A percentile compares a stretch with the other conserved stretches of the same genome.
Conservation (phyloP, 2,329 filamentous ascomycete species). For the Corynespora cassiicola region DNA sequence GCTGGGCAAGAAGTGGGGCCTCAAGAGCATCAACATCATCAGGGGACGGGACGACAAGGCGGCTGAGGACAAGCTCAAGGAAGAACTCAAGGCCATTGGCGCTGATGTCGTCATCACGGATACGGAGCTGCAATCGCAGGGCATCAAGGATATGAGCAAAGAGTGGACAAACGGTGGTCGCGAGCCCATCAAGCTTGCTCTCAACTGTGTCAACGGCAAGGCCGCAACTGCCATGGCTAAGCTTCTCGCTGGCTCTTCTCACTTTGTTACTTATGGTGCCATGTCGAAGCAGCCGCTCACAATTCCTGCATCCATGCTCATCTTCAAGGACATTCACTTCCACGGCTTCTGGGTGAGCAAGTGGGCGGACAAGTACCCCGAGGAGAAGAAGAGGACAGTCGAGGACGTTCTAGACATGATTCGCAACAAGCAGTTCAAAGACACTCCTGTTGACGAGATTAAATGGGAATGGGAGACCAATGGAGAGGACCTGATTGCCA, state of each 20-base stretch:
- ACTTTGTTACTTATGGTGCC: slow-evolving; percentile 91
- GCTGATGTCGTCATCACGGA: slow-evolving; percentile 70
- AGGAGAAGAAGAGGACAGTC: slow-evolving; percentile 80
- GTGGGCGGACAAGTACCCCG: slow-evolving; percentile 80
- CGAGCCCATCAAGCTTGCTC: slow-evolving; percentile 75
- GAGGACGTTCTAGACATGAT: slow-evolving; percentile 81
- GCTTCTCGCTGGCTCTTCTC: slow-evolving; percentile 68
- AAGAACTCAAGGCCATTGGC: slow-evolving; percentile 66
- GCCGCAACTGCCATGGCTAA: slow-evolving; percentile 80
- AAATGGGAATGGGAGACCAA: slow-evolving; percentile 84
- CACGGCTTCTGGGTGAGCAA: slow-evolving; percentile 93
- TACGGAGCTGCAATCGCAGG: slow-evolving; percentile 64
- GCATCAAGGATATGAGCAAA: slow-evolving; percentile 67
- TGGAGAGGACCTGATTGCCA: slow-evolving; percentile 70
- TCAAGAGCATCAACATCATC: slow-evolving; percentile 89
- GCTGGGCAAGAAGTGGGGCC: slow-evolving; percentile 82
- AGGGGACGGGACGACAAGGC: slow-evolving; percentile 76
- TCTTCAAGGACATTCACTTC: slow-evolving; percentile 91
- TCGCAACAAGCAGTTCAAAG: slow-evolving; percentile 77
- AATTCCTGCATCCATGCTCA: slow-evolving; percentile 82
- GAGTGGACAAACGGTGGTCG: slow-evolving; percentile 74
- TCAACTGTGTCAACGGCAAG: slow-evolving; percentile 96
- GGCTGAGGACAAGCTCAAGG: slow-evolving; percentile 70
- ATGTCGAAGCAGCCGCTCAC: slow-evolving; percentile 89
- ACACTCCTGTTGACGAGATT: slow-evolving; percentile 82